Conservation (phyloP, 2,329 filamentous ascomycete species). For the Bipolaris oryzae region DNA sequence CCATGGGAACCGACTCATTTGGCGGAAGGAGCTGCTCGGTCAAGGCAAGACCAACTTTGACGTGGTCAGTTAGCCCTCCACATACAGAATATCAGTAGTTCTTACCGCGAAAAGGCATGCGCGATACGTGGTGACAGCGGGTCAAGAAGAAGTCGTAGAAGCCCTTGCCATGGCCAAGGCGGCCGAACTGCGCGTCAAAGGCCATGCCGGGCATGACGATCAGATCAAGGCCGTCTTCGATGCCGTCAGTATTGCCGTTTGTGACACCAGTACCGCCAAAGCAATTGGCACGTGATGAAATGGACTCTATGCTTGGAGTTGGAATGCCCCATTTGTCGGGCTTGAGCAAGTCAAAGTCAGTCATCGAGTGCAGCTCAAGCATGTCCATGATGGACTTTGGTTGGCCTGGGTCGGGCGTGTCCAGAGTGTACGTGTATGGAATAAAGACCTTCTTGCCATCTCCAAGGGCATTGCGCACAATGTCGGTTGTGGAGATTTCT, state of each 20-base stretch:
- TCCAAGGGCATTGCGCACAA: constrained; percentile 79
- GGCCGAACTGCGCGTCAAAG: constrained; percentile 76
- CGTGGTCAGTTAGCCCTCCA: constrained; percentile 46
- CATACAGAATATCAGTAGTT: constrained; percentile 37
- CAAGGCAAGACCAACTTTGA: constrained; percentile 77
- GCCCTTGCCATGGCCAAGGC: constrained; percentile 91
- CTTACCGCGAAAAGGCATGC: constrained; percentile 66
- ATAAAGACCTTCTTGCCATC: constrained; percentile 87
- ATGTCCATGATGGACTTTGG: constrained; percentile 88
- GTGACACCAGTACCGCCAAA: constrained; percentile 67
- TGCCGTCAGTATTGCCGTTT: constrained; percentile 43
- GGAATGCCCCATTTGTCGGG: constrained; percentile 94
- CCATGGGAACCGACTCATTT: constrained; percentile 72
- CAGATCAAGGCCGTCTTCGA: constrained; percentile 68
- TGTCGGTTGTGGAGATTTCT: constrained; percentile 82
- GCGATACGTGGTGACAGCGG: constrained; percentile 65
- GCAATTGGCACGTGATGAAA: constrained; percentile 72
- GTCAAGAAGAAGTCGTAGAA: constrained; percentile 96
- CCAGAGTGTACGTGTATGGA: constrained; percentile 78
- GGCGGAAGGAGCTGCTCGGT: constrained; percentile 79
- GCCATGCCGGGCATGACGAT: constrained; percentile 92
- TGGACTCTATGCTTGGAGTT: constrained; percentile 71
- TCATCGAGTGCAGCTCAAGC: constrained; percentile 74
- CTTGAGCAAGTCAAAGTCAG: constrained; percentile 78
- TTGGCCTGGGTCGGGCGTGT: constrained; percentile 45